Evolutionary conservation across 2,329 filamentous ascomycete species (phyloP), one percentile per base, ranked within the genome.

Genomic region (Cercospora sp.): DNA sequence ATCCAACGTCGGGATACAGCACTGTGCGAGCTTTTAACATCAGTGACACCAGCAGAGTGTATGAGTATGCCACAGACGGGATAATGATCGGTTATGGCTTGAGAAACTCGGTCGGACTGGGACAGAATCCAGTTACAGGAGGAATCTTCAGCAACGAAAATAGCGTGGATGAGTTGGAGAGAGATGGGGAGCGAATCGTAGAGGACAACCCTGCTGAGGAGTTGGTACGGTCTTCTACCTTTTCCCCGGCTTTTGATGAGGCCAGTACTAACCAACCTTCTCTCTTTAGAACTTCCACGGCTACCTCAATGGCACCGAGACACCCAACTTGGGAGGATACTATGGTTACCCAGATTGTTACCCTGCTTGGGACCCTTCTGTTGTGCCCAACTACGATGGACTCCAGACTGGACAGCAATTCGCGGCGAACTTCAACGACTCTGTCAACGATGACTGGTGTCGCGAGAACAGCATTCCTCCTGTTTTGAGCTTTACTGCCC

Each of bases 261-360:
- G 20, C 20, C 23, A 9, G 9, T 55, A 5, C 48, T 55, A 26
- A 55, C 30, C 16, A 6, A 12, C 8, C n/a, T 5, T 7, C 4
- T 13, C 12, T 59, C n/a, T n/a, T n/a, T 7, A 63, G 77, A 92
- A 93, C 78, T 91, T 87, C 77, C 87, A 90, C 68, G 90, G 90
- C 3, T 85, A 83, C 67, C 80, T 91, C 2, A 84, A 85, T 48
- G 82, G 83, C 20, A 84, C 84, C 0, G 16, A 72, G 12, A 79
- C 77, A 20, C 67, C 73, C 1, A 73, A 78, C 26, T 79, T 84
- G 71, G 84, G 82, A n/a, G 73, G 73, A 3, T 91, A 92, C 77
- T 90, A 89, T 74, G 91, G 90, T 23, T 93, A 92, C 75, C 91
- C 91, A 1, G 79, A 83, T 58, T 93, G 91, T 80, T 90, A 88